phyloP scores from a whole-genome alignment of 768 basidiomycete species.

The Cystofilobasidium macerans region DNA sequence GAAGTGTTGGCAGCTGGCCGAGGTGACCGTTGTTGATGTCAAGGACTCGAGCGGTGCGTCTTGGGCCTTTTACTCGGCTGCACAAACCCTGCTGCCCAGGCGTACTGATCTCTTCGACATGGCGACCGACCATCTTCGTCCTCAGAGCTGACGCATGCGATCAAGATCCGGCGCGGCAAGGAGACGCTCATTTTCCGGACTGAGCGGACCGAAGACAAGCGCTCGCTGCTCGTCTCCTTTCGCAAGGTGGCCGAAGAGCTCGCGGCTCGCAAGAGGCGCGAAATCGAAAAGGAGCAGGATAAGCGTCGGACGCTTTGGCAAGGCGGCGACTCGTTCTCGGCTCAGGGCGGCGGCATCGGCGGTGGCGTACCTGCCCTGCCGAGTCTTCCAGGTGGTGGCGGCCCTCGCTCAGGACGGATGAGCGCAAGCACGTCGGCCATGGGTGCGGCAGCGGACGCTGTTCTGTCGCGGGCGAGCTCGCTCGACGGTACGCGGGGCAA shows the following conservation, averaged over 20 bases:
- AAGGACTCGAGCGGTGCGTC: constrained; percentile 80
- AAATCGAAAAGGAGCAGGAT: constrained; percentile 86
- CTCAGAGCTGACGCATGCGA: constrained; percentile 72
- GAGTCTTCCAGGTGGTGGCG: not conserved
- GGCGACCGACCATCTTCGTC: constrained; percentile 29
- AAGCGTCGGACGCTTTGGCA: constrained; percentile 54
- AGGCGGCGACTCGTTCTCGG: constrained; percentile 33
- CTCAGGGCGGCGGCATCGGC: too few species aligned
- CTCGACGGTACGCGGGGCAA: constrained; percentile 61
- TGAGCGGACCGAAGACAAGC: constrained; percentile 72
- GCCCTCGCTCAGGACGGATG: not conserved
- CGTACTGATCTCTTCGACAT: constrained; percentile 7
- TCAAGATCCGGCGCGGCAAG: constrained; percentile 86
- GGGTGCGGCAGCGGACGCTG: constrained; percentile 46
- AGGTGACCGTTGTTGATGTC: constrained; percentile 89
- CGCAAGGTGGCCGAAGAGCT: constrained; percentile 88
- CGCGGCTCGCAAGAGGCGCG: constrained; percentile 73
- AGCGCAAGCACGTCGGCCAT: constrained; percentile 39
- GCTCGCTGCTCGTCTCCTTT: constrained; percentile 68
- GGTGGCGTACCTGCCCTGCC: not conserved
- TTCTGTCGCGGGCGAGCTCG: constrained; percentile 37
- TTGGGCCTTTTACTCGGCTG: not conserved
- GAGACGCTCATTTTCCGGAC: constrained; percentile 91
- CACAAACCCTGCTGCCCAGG: not conserved
- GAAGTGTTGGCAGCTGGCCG: constrained; percentile 80